Evolutionary conservation across 202 grass and related monocot species (phyloP).

Genomic region (Schoenoplectus triqueter): DNA sequence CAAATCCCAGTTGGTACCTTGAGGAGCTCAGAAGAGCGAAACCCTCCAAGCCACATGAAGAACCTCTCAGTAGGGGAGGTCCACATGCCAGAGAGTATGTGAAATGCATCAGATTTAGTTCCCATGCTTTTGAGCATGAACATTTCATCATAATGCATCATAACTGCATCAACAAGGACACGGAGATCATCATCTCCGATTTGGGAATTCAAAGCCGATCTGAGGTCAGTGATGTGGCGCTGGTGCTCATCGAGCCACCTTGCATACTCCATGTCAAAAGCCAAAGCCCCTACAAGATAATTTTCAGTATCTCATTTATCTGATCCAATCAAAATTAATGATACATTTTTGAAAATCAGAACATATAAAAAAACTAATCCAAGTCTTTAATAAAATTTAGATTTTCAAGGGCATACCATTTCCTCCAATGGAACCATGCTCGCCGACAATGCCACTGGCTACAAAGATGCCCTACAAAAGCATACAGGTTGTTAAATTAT

Average conservation of each 20-base stretch:
- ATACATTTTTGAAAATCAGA: slow-evolving; percentile 2
- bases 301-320: neutral
- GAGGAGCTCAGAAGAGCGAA: slow-evolving; percentile 82
- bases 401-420: slow-evolving; percentile 37
- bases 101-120: slow-evolving; percentile 74
- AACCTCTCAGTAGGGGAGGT: slow-evolving; percentile 77
- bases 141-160: slow-evolving; percentile 74
- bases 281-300: slow-evolving; percentile 45
- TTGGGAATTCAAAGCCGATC: slow-evolving; percentile 59
- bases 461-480: slow-evolving; percentile 77
- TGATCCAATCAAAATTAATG: slow-evolving; percentile 1
- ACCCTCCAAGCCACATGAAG: slow-evolving; percentile 98
- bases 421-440: slow-evolving; percentile 65
- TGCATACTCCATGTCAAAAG: slow-evolving; percentile 84
- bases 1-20: slow-evolving; percentile 42
- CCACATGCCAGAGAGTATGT: slow-evolving; percentile 98
- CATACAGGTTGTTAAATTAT: neutral
- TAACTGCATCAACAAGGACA: slow-evolving; percentile 59
- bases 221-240: slow-evolving; percentile 64
- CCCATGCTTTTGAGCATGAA: slow-evolving; percentile 73
- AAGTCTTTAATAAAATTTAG: neutral
- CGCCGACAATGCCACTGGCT: slow-evolving; percentile 53
- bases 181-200: slow-evolving; percentile 62
- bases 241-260: slow-evolving; percentile 96
- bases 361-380: neutral